Evolutionary conservation across 306 rosid species (phyloP).

Genomic region (Begonia peltatifolia): DNA sequence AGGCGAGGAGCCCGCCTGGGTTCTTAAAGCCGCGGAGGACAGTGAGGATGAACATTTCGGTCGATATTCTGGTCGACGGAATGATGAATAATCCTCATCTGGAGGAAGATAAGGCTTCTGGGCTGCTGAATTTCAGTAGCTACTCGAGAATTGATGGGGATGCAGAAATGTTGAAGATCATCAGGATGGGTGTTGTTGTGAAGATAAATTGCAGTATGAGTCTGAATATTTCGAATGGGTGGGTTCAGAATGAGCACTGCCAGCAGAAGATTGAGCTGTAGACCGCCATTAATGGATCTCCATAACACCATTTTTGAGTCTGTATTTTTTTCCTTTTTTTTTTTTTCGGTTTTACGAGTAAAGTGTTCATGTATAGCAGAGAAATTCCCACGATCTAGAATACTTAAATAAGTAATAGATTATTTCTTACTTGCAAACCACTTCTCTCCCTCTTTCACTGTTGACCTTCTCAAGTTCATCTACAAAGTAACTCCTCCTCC

Average conservation of each 20-base stretch:
- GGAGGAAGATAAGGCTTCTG: not conserved
- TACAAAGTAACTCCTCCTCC: no score
- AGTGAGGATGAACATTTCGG: not conserved
- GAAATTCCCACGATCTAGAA: no score
- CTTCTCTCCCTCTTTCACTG: no score
- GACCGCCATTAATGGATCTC: not conserved
- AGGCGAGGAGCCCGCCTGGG: not conserved
- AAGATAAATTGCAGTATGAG: constrained; percentile 1
- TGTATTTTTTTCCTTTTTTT: not conserved
- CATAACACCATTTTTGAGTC: not conserved
- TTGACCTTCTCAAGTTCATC: no score
- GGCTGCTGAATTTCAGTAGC: not conserved
- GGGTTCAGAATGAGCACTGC: not conserved
- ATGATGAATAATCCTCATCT: not conserved
- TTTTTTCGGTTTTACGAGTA: not conserved
- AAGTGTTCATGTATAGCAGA: no score
- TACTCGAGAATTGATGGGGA: not conserved
- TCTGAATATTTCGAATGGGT: not conserved
- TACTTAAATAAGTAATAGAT: no score
- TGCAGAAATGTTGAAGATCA: not conserved
- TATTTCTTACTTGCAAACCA: no score
- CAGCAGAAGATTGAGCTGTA: not conserved
- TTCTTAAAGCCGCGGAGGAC: not conserved
- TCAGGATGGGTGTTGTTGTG: not conserved
- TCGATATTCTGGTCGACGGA: not conserved